Conservation (phyloP, 2,329 filamentous ascomycete species). For the Hymenoscyphus linearis region DNA sequence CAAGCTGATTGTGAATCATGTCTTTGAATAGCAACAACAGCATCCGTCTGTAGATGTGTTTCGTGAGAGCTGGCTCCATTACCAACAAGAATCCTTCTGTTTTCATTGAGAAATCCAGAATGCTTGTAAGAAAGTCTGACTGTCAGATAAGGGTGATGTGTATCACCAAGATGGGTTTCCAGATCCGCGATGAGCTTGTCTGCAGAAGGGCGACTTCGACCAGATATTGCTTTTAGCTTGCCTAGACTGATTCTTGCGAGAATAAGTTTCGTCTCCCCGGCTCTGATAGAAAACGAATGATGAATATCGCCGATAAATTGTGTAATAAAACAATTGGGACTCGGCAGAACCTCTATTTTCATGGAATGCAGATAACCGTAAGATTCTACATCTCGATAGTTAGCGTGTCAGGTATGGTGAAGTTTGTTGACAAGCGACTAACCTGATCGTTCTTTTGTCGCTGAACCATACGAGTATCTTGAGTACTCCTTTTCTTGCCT, state of each 20-base stretch:
- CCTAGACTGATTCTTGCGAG: constrained; percentile 27
- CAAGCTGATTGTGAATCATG: constrained; percentile 45
- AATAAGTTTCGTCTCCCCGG: constrained; percentile 27
- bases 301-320: constrained; percentile 29
- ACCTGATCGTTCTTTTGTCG: constrained; percentile 4
- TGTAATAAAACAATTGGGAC: constrained; percentile 22
- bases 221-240: constrained; percentile 16
- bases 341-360: constrained; percentile 25
- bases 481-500: constrained; percentile 3
- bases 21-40: constrained; percentile 45
- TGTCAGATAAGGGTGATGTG: constrained; percentile 44
- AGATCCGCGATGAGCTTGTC: constrained; percentile 55
- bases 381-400: background rate
- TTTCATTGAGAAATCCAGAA: constrained; percentile 45
- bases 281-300: constrained; percentile 19
- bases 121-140: constrained; percentile 51
- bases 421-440: background rate
- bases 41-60: constrained; percentile 49
- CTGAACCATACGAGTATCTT: background rate
- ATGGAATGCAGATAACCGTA: constrained; percentile 29
- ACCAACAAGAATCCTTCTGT: constrained; percentile 4
- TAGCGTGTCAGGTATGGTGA: background rate
- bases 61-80: constrained; percentile 37
- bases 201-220: constrained; percentile 37
- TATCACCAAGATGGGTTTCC: constrained; percentile 49